These are phyloP conservation scores for Usnea hakonensis DNA, from an alignment of 495 filamentous ascomycete genomes.

Conservation along the genomic window DNA sequence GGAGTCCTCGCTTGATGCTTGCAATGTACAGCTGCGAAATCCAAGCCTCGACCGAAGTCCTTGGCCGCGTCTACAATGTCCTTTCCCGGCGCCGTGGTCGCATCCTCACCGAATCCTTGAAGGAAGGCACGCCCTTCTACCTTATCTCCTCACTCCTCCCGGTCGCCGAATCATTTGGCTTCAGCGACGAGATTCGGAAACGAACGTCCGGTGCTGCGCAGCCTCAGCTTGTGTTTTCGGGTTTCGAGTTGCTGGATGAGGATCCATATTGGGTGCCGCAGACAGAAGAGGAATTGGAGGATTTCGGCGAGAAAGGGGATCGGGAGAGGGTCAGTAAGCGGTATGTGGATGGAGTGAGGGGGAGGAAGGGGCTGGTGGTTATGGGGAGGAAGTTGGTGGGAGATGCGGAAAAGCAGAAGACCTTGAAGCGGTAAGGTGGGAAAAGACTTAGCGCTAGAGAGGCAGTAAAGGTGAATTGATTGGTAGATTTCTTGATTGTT, in stretches of 20 bases:
- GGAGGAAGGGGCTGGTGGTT: constrained; percentile 78
- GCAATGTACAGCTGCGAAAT: constrained; percentile 99
- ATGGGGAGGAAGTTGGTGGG: constrained; percentile 62
- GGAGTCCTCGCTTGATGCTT: constrained; percentile 85
- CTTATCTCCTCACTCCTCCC: constrained; percentile 80
- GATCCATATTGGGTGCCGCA: constrained; percentile 97
- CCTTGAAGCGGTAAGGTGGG: constrained; percentile 66
- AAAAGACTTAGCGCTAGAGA: background rate
- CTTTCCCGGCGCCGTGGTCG: constrained; percentile 84
- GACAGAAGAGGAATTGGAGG: constrained; percentile 94
- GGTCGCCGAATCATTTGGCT: constrained; percentile 91
- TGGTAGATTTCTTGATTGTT: background rate
- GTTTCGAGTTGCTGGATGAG: constrained; percentile 81
- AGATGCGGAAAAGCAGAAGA: constrained; percentile 98
- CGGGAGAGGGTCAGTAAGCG: constrained; percentile 89
- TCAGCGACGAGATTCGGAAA: constrained; percentile 91
- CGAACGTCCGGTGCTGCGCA: constrained; percentile 82
- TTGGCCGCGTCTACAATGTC: constrained; percentile 89
- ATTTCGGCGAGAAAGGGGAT: constrained; percentile 88
- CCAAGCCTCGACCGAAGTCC: constrained; percentile 89
- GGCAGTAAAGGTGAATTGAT: too few species aligned
- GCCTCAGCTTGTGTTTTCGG: constrained; percentile 87
- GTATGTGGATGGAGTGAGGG: constrained; percentile 86
- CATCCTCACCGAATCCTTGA: constrained; percentile 82
- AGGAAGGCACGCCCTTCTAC: constrained; percentile 94